Conservation (phyloP, 108 stramenopile genomes). For the Parmales sp. region DNA sequence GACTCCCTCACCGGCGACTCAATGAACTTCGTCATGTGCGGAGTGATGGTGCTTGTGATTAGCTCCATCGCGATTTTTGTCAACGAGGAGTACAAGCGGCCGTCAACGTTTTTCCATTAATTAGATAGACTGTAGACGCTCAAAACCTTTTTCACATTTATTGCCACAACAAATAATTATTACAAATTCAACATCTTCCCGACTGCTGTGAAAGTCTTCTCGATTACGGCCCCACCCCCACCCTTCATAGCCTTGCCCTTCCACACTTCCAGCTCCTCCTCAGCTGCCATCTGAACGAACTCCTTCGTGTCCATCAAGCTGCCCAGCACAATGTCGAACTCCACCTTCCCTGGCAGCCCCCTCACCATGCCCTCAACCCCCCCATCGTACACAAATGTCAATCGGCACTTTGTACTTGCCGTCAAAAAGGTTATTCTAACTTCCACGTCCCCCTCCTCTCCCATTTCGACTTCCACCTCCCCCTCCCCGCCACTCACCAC, state of each 20-base stretch:
- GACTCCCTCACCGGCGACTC: neutral
- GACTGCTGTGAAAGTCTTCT: neutral
- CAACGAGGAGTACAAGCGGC: neutral
- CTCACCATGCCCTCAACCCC: too few species aligned
- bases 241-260: conserved; percentile 17
- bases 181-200: neutral
- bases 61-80: neutral
- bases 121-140: neutral
- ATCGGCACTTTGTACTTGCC: too few species aligned
- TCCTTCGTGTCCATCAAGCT: too few species aligned
- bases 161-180: neutral
- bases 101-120: neutral
- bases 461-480: too few species aligned
- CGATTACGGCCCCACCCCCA: conserved; percentile 39
- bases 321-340: too few species aligned
- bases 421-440: too few species aligned
- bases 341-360: too few species aligned
- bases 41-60: neutral
- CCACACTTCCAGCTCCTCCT: neutral
- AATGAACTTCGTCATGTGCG: neutral
- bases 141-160: neutral
- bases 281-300: too few species aligned
- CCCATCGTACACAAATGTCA: too few species aligned
- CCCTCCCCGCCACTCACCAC: too few species aligned
- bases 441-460: too few species aligned